Percentiles rank a stretch among this genome's conserved stretches.
phyloP scores from a whole-genome alignment of 2,329 filamentous ascomycete genomes.

The Pseudocercospora musae region DNA sequence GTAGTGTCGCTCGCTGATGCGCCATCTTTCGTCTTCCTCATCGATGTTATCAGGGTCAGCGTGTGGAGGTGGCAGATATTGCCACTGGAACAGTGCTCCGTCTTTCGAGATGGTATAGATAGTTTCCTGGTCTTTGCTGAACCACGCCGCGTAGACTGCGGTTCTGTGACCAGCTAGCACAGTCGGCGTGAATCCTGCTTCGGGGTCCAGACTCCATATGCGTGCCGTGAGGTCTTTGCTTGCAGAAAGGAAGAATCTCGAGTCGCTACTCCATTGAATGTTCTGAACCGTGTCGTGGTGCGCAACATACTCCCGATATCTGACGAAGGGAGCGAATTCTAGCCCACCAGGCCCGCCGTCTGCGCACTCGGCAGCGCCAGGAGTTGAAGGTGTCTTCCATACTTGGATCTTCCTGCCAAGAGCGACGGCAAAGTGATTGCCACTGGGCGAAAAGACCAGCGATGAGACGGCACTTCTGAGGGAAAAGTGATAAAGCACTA shows the following conservation, averaged over 20 bases:
- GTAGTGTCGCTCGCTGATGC: slow-evolving; percentile 85
- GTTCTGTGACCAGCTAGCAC: slow-evolving; percentile 89
- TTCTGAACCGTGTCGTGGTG: slow-evolving; percentile 85
- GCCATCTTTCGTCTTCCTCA: slow-evolving; percentile 74
- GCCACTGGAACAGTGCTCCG: slow-evolving; percentile 93
- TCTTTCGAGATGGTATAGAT: slow-evolving; percentile 97
- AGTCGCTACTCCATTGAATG: slow-evolving; percentile 95
- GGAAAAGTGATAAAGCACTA: slow-evolving; percentile 92
- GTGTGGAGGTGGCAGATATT: slow-evolving; percentile 63
- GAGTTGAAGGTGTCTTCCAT: slow-evolving; percentile 91
- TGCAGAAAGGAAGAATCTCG: slow-evolving; percentile 87
- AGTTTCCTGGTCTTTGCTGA: slow-evolving; percentile 87
- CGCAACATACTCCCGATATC: slow-evolving; percentile 78
- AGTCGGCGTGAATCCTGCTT: slow-evolving; percentile 85
- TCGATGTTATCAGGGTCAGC: slow-evolving; percentile 50
- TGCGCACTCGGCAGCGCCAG: slow-evolving; percentile 39
- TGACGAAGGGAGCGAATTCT: slow-evolving; percentile 91
- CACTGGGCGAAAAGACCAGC: slow-evolving; percentile 86
- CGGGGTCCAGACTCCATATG: slow-evolving; percentile 88
- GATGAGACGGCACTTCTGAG: slow-evolving; percentile 80
- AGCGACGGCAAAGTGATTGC: slow-evolving; percentile 84
- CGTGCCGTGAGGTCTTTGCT: slow-evolving; percentile 89
- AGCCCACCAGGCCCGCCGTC: slow-evolving; percentile 71
- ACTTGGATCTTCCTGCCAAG: slow-evolving; percentile 86
- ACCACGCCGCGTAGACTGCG: slow-evolving; percentile 90